phyloP scores from a whole-genome alignment of 192 early-diverging fungal species.

The Piromyces sp. region DNA sequence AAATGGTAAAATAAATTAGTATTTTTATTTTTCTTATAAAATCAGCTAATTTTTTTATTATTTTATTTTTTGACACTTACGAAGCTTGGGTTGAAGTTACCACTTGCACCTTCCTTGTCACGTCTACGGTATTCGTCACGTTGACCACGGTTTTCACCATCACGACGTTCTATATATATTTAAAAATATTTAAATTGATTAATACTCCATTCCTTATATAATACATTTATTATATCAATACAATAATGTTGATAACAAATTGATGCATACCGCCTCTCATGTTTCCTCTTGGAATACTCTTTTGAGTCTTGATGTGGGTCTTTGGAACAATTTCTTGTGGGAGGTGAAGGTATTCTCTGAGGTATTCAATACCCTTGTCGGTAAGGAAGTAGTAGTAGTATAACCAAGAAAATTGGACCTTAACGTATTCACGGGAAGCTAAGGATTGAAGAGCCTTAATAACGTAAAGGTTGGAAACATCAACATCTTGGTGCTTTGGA shows the following conservation, averaged over 20 bases:
- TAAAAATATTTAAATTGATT: slow-evolving; percentile 6
- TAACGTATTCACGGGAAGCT: slow-evolving; percentile 80
- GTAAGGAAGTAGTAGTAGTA: slow-evolving; percentile 99
- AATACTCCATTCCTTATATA: neutral
- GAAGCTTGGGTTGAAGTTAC: slow-evolving; percentile 95
- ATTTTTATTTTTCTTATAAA: too few relatives aligned
- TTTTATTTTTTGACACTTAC: slow-evolving; percentile 17
- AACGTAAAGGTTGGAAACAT: slow-evolving; percentile 95
- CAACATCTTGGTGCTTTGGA: slow-evolving; percentile 84
- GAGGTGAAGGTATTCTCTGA: slow-evolving; percentile 90
- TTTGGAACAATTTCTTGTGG: slow-evolving; percentile 92
- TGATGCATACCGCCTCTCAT: neutral
- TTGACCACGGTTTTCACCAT: slow-evolving; percentile 73
- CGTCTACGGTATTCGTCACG: slow-evolving; percentile 42
- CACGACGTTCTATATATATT: slow-evolving; percentile 7
- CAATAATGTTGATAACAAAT: too few relatives aligned
- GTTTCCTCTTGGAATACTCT: slow-evolving; percentile 18
- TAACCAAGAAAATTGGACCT: slow-evolving; percentile 98
- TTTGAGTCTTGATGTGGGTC: slow-evolving; percentile 89
- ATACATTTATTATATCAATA: neutral
- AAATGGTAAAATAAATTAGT: neutral
- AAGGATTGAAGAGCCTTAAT: slow-evolving; percentile 98
- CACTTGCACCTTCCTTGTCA: slow-evolving; percentile 84
- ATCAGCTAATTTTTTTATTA: too few relatives aligned
- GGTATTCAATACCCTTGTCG: slow-evolving; percentile 91